phyloP scores from a whole-genome alignment of 2,329 filamentous ascomycete genomes.

The Diaporthe capsici region DNA sequence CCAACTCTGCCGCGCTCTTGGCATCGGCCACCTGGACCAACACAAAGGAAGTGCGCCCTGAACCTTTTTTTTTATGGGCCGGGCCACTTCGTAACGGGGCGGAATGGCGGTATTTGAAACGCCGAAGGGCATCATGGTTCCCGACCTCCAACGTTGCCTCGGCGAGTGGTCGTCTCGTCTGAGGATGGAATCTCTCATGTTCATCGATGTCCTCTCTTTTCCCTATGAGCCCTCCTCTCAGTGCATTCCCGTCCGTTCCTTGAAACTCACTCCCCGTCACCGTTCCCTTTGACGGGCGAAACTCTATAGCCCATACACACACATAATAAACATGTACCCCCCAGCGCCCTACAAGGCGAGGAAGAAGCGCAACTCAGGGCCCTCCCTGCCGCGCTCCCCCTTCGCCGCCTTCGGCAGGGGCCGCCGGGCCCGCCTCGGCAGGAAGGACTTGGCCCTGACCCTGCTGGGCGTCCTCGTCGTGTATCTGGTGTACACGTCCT shows the following conservation, averaged over 20 bases:
- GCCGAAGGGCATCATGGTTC: not conserved
- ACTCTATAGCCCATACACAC: not conserved
- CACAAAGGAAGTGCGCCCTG: not conserved
- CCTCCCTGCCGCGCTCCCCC: constrained; percentile 16
- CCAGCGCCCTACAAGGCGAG: constrained; percentile 10
- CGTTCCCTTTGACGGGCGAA: not conserved
- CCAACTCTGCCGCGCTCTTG: constrained; percentile 10
- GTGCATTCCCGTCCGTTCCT: not conserved
- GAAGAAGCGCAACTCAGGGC: constrained; percentile 23
- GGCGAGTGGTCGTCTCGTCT: not conserved
- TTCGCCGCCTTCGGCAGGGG: constrained; percentile 23
- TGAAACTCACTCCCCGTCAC: not conserved
- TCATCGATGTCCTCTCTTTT: not conserved
- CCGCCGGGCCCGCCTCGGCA: constrained; percentile 26
- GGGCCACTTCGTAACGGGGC: not conserved
- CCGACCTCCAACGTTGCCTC: not conserved
- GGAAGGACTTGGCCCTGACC: constrained; percentile 23
- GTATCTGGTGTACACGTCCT: constrained; percentile 33
- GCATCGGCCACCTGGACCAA: constrained; percentile 16
- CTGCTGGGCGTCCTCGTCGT: constrained; percentile 33
- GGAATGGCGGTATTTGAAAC: constrained; percentile 28
- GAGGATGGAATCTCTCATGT: not conserved
- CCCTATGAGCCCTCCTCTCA: not conserved
- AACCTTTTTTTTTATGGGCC: constrained; percentile 1
- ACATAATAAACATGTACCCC: not conserved